These are phyloP conservation scores for Gentiana straminea DNA, from an alignment of 257 asterid genomes.

Conservation along the genomic window DNA sequence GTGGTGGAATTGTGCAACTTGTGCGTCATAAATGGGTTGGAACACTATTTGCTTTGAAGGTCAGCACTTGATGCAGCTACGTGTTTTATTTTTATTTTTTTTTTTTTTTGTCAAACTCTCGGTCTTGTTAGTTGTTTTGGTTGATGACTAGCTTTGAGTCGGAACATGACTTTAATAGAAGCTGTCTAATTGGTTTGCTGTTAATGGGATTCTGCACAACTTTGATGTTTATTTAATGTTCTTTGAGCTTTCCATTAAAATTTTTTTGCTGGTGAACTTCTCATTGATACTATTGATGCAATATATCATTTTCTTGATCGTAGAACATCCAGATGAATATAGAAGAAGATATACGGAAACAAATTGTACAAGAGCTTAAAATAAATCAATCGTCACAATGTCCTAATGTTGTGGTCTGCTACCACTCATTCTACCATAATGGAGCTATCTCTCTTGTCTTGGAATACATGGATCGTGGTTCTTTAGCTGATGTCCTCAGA, in stretches of 20 bases:
- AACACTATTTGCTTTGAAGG: slow-evolving; percentile 87
- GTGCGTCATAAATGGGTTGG: slow-evolving; percentile 98
- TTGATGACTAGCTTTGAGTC: no score
- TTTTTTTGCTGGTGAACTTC: no score
- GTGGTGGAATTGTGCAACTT: slow-evolving; percentile 98
- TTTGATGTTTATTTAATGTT: no score
- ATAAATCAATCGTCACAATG: slow-evolving; percentile 91
- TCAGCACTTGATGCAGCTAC: slow-evolving; percentile 24
- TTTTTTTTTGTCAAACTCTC: no score
- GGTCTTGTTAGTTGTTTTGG: no score
- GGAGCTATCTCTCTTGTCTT: slow-evolving; percentile 92
- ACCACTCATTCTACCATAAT: slow-evolving; percentile 95
- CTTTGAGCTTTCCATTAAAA: no score
- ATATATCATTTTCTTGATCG: not conserved
- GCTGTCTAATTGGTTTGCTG: no score
- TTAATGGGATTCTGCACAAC: no score
- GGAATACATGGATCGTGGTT: slow-evolving; percentile 99
- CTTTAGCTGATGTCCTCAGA: slow-evolving; percentile 36
- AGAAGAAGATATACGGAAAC: slow-evolving; percentile 95
- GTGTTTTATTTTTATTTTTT: not conserved
- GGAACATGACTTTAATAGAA: no score
- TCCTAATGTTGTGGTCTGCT: slow-evolving; percentile 82
- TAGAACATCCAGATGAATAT: slow-evolving; percentile 97
- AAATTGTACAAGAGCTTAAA: slow-evolving; percentile 96
- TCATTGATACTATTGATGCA: no score